These are phyloP conservation scores for Zygotorulaspora sp. DNA, from an alignment of 805 yeast genomes.

Conservation along the genomic window DNA sequence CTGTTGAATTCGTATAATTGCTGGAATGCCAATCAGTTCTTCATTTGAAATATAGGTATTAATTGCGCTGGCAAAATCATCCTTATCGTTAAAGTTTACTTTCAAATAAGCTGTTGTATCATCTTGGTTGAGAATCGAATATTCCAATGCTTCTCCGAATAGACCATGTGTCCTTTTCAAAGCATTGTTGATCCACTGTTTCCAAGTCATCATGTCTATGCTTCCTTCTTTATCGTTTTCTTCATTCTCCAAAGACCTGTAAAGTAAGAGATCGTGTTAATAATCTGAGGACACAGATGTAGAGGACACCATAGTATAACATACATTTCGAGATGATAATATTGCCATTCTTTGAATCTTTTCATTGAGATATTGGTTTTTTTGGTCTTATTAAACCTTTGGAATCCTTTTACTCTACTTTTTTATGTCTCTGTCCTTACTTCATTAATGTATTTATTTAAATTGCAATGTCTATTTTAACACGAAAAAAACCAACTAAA, in stretches of 20 bases:
- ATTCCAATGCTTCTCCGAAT: slow-evolving; percentile 39
- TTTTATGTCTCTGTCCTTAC: no score
- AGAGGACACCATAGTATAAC: slow-evolving; percentile 7
- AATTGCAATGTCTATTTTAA: no score
- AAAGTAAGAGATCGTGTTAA: slow-evolving; percentile 1
- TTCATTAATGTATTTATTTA: no score
- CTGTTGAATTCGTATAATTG: slow-evolving; percentile 23
- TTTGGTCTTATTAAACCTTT: no score
- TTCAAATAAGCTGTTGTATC: slow-evolving; percentile 26
- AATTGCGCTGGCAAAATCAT: slow-evolving; percentile 31
- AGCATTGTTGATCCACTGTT: slow-evolving; percentile 35
- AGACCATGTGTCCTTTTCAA: slow-evolving; percentile 38
- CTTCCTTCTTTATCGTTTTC: slow-evolving; percentile 19
- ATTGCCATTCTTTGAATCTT: slow-evolving; percentile 24
- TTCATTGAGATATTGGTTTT: no score
- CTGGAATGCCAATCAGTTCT: slow-evolving; percentile 27
- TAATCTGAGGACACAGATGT: neutral
- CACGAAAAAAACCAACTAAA: no score
- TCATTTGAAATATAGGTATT: slow-evolving; percentile 33
- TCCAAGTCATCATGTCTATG: slow-evolving; percentile 40
- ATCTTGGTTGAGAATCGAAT: slow-evolving; percentile 28
- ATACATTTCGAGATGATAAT: slow-evolving; percentile 26
- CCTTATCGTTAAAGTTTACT: slow-evolving; percentile 31
- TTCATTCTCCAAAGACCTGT: slow-evolving; percentile 24
- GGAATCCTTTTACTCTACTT: no score